Evolutionary conservation across 805 yeast species (phyloP).

Genomic region (Millerago galiae): DNA sequence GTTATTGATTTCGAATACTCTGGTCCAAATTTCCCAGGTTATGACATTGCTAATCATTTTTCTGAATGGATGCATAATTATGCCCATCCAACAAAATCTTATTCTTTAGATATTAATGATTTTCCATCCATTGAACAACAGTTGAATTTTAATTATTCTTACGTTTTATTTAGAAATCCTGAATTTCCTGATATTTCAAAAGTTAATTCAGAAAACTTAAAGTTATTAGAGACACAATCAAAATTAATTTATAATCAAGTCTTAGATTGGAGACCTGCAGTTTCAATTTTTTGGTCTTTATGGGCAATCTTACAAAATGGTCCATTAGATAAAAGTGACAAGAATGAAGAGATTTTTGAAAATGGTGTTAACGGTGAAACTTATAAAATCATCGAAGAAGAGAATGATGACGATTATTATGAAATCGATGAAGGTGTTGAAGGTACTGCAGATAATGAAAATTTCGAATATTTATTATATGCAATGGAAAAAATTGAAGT

Average conservation of each 20-base stretch:
- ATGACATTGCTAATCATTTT: slow-evolving; percentile 88
- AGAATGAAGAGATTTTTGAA: slow-evolving; percentile 26
- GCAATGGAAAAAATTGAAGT: slow-evolving; percentile 68
- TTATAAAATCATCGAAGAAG: slow-evolving; percentile 29
- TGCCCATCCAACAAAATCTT: slow-evolving; percentile 37
- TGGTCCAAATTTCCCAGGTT: slow-evolving; percentile 85
- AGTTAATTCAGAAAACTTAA: slow-evolving; percentile 9
- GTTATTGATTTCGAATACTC: slow-evolving; percentile 97
- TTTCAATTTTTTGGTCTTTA: slow-evolving; percentile 72
- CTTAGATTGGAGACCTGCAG: slow-evolving; percentile 74
- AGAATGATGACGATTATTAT: slow-evolving; percentile 23
- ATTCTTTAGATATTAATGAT: slow-evolving; percentile 44
- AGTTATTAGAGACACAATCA: slow-evolving; percentile 36
- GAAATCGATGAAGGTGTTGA: slow-evolving; percentile 26
- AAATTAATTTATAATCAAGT: slow-evolving; percentile 57
- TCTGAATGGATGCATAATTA: slow-evolving; percentile 98
- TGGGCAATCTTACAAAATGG: slow-evolving; percentile 91
- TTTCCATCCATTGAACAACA: slow-evolving; percentile 71
- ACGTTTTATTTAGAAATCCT: slow-evolving; percentile 50
- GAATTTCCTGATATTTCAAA: slow-evolving; percentile 10
- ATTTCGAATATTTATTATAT: slow-evolving; percentile 74
- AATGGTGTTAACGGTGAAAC: slow-evolving; percentile 53
- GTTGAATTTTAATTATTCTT: slow-evolving; percentile 66
- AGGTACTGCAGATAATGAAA: slow-evolving; percentile 40
- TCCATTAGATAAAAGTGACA: slow-evolving; percentile 12